Base-by-base conservation (phyloP, 306 rosid genomes). In the Arachis stenosperma region DNA sequence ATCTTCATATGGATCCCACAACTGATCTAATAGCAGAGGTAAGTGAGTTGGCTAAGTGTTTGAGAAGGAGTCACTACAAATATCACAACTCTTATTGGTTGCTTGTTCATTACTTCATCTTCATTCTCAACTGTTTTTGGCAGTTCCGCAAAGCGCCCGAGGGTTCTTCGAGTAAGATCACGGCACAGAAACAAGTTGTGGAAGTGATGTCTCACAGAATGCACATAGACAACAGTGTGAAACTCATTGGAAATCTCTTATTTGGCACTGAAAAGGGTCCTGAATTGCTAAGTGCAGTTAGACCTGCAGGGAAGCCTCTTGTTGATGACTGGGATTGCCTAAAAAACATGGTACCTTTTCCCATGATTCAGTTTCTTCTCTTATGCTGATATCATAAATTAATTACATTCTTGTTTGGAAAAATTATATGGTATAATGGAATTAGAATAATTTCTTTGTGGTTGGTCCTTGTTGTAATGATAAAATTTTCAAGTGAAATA, bases 291-390 rank as follows among this genome's bases (percentile, higher is more conserved):
- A 65, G 77, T 0, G 5, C 67, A 41, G 79, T 88, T 64, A 90
- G 96, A 3, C 81, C 90, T 37, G 67, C 88, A 42, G 98, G 97
- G 69, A 80, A 46, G 41, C 88, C 97, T 9, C 90, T 95, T 63
- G 96, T 95, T 58, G 96, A 90, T 77, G 88, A 92, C 80, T 95
- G 99, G 98, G 85, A 65, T 66, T 91, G 97, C 80, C 84, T 95
- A 8, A 95, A 90, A 84, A 72, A 77, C 42, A 62, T 83, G 97
- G 99, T 95, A 89, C 50, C 11, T 5, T 7, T 65, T 78, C 42
- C 65, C 50, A 6, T 63, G n/a, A 15, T 56, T 41, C 39, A 17
- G 9, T 65, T 60, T 81, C 71, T 71, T 61, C 44, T 70, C 9
- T 33, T 52, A 37, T 55, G 58, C 46, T 57, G 56, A 56, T 13